Evolutionary conservation across 352 stramenopile species (phyloP), one percentile per base, ranked within the genome.

Genomic region (Pseudoperonospora humuli): DNA sequence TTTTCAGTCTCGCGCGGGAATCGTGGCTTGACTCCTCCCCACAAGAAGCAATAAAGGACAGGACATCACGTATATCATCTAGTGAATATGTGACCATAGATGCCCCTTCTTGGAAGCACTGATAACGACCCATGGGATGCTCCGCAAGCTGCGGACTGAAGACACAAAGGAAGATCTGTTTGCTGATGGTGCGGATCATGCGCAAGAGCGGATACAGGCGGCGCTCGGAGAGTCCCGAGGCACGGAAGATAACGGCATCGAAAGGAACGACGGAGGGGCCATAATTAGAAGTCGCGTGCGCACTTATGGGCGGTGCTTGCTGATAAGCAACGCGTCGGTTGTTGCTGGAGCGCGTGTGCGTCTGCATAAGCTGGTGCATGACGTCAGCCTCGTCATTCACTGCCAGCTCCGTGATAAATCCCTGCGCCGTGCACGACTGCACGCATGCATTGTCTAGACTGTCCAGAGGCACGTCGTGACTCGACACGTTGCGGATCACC

Each of bases 91-190:
- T 92, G 45, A 92, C 80, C 80, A 92, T 92, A 6, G 73, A 86
- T 8, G 75, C 77, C 9, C 80, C 80, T 15, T 87, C 54, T 38
- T 83, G 62, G 46, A 92, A 90, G 44, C 80, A 84, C 50, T 72
- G 57, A 57, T 92, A 89, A 9, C 80, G 72, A 0, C 66, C 73
- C 54, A 77, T 68, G 4, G 80, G 71, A 45, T 88, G 39, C 46
- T 88, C 77, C 4, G 71, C 61, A 7, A 92, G 57, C 44, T 86
- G 77, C 45, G 77, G 61, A 60, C 77, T 90, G 54, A 85, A 86
- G 39, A 89, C 71, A 33, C 77, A 90, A n/a, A 92, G 46, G 37
- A 92, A 92, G 50, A 92, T 71, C 70, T 92, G 77, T 37, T 67
- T 67, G 51, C 68, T 86, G 53, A 90, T 80, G 14, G 70, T 82